Conservation (phyloP, 2,329 filamentous ascomycete genomes). For the Ophiostoma sp. region DNA sequence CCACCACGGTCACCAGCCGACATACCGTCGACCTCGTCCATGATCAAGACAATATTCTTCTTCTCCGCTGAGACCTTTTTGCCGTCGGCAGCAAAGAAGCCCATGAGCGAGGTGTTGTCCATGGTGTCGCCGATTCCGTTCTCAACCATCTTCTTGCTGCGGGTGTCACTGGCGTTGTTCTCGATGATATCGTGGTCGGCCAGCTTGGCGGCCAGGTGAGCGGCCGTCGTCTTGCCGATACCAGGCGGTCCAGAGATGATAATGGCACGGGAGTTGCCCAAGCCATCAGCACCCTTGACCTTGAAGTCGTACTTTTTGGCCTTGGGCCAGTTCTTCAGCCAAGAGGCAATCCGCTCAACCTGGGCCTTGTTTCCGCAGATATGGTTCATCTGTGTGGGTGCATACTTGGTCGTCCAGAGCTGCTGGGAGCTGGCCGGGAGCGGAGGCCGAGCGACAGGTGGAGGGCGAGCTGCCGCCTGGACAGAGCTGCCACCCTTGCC, state of each 20-base stretch:
- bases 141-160: slow-evolving; percentile 96
- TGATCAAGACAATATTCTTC: slow-evolving; percentile 93
- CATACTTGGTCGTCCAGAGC: slow-evolving; percentile 94
- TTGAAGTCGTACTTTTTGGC: slow-evolving; percentile 80
- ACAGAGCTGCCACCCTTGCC: neutral
- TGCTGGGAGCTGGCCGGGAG: slow-evolving; percentile 50
- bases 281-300: slow-evolving; percentile 78
- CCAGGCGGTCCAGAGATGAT: slow-evolving; percentile 94
- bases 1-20: slow-evolving; percentile 94
- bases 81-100: slow-evolving; percentile 83
- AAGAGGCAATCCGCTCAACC: slow-evolving; percentile 86
- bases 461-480: neutral
- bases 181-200: slow-evolving; percentile 94
- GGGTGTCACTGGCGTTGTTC: slow-evolving; percentile 91
- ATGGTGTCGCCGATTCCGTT: slow-evolving; percentile 83
- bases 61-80: slow-evolving; percentile 77
- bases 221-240: slow-evolving; percentile 96
- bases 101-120: slow-evolving; percentile 87
- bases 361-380: slow-evolving; percentile 93
- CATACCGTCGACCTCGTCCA: slow-evolving; percentile 99
- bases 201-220: slow-evolving; percentile 87
- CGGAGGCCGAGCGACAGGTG: slow-evolving; percentile 41
- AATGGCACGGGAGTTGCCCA: slow-evolving; percentile 80
- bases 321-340: slow-evolving; percentile 81
- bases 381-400: slow-evolving; percentile 77